A percentile compares a stretch with the other conserved stretches of the same genome.
phyloP scores from a whole-genome alignment of 208 protist species.

The Herpetomonas samuelpessoai region DNA sequence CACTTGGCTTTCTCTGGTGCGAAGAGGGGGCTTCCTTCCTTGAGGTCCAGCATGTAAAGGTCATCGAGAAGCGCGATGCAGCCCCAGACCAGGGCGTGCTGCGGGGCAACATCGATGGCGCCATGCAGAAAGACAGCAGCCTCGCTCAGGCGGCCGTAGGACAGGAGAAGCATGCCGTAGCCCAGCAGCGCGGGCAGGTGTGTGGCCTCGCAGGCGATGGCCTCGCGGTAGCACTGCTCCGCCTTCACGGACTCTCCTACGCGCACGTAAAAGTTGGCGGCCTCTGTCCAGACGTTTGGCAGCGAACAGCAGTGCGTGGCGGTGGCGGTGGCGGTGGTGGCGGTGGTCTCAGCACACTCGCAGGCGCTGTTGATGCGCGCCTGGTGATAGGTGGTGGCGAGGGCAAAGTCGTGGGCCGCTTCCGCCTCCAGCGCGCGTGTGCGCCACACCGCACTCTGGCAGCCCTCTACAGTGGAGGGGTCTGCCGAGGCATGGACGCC shows the following conservation, averaged over 20 bases:
- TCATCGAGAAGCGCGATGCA: conserved; percentile 66
- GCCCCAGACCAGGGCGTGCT: conserved; percentile 58
- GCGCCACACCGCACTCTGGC: conserved; percentile 31
- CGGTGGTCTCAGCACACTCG: neutral
- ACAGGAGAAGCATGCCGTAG: conserved; percentile 81
- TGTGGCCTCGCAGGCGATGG: conserved; percentile 60
- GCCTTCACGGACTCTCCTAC: conserved; percentile 71
- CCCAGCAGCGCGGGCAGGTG: conserved; percentile 60
- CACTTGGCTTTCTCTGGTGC: conserved; percentile 39
- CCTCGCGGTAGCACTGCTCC: conserved; percentile 90
- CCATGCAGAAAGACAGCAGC: conserved; percentile 87
- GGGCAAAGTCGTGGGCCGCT: conserved; percentile 44
- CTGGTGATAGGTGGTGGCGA: conserved; percentile 76
- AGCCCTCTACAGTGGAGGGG: neutral
- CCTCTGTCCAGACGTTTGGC: conserved; percentile 63
- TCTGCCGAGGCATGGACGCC: neutral
- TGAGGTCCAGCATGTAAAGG: conserved; percentile 40
- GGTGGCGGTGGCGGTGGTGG: neutral
- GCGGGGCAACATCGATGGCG: conserved; percentile 46
- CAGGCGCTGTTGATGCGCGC: conserved; percentile 39
- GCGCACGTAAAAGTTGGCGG: conserved; percentile 74
- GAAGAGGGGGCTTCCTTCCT: conserved; percentile 39
- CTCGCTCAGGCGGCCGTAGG: conserved; percentile 74
- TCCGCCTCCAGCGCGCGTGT: conserved; percentile 84
- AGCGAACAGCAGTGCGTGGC: conserved; percentile 8